Percentiles rank a stretch among this genome's conserved stretches.
These are phyloP conservation scores for Kwoniella europaea DNA, from an alignment of 768 basidiomycete genomes.

Conservation along the genomic window DNA sequence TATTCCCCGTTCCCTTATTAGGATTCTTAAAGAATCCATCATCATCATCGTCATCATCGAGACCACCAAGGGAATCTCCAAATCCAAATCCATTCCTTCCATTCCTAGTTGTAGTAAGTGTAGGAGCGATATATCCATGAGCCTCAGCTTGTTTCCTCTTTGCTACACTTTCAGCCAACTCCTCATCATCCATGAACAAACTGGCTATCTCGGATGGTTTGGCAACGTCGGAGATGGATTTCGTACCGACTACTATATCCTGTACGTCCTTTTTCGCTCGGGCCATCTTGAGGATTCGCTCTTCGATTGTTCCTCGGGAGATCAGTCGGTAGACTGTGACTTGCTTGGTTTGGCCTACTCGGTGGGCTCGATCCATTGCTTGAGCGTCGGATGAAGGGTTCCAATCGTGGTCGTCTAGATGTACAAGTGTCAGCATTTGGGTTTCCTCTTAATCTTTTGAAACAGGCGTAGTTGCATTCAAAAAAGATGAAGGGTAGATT, in stretches of 20 bases:
- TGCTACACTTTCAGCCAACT: constrained; percentile 65
- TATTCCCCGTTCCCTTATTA: constrained; percentile 37
- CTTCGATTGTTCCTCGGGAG: constrained; percentile 68
- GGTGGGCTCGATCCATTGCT: constrained; percentile 97
- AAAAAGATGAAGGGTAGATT: too few relatives aligned
- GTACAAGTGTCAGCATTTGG: background rate
- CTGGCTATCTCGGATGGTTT: constrained; percentile 97
- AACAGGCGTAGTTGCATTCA: too few relatives aligned
- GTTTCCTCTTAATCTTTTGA: background rate
- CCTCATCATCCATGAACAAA: constrained; percentile 86
- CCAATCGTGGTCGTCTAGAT: constrained; percentile 80
- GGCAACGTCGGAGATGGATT: constrained; percentile 87
- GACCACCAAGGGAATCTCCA: constrained; percentile 35
- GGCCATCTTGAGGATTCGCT: constrained; percentile 94
- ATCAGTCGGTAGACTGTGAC: constrained; percentile 95
- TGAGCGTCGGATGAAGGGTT: constrained; percentile 98
- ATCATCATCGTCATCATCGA: constrained; percentile 51
- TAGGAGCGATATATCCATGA: constrained; percentile 48
- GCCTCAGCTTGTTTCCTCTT: constrained; percentile 56
- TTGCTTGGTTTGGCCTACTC: constrained; percentile 93
- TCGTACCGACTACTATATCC: constrained; percentile 98
- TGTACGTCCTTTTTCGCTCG: constrained; percentile 98
- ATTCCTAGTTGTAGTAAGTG: constrained; percentile 46
- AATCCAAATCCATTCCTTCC: constrained; percentile 24
- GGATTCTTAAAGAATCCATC: constrained; percentile 50